phyloP scores from a whole-genome alignment of 1,139 yeast genomes.

The Meyerozyma sp. region DNA sequence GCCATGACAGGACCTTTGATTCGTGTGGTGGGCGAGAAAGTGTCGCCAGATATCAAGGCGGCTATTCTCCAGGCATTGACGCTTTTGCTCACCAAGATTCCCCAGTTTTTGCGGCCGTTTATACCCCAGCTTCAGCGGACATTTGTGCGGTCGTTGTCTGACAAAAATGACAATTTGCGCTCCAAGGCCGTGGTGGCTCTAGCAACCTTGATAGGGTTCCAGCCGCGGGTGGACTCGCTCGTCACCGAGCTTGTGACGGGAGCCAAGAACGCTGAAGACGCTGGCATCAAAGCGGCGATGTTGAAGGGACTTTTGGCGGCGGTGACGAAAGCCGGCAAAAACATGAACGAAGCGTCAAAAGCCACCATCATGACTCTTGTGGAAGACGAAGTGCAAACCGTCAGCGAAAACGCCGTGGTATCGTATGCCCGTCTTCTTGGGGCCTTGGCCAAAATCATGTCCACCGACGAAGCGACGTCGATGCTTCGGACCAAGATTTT shows the following conservation, averaged over 20 bases:
- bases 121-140: constrained; percentile 97
- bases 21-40: constrained; percentile 96
- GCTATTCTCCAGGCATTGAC: constrained; percentile 85
- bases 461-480: constrained; percentile 57
- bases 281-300: constrained; percentile 81
- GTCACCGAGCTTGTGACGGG: constrained; percentile 79
- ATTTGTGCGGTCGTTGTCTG: constrained; percentile 86
- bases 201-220: constrained; percentile 81
- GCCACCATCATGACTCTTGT: constrained; percentile 65
- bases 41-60: constrained; percentile 82
- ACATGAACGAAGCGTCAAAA: constrained; percentile 72
- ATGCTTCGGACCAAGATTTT: constrained; percentile 62
- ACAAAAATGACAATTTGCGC: constrained; percentile 71
- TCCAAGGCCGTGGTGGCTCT: constrained; percentile 86
- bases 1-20: constrained; percentile 95
- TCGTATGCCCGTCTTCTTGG: constrained; percentile 79
- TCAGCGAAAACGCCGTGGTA: constrained; percentile 56
- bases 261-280: constrained; percentile 52
- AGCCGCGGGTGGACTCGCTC: constrained; percentile 91
- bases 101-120: constrained; percentile 89
- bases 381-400: constrained; percentile 58
- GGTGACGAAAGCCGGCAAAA: constrained; percentile 71
- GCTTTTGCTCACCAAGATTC: constrained; percentile 72
- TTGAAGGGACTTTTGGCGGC: constrained; percentile 82
- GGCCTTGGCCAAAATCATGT: constrained; percentile 63